Evolutionary conservation across 805 yeast species (phyloP).

Genomic region (Candida pseudofarinosa): DNA sequence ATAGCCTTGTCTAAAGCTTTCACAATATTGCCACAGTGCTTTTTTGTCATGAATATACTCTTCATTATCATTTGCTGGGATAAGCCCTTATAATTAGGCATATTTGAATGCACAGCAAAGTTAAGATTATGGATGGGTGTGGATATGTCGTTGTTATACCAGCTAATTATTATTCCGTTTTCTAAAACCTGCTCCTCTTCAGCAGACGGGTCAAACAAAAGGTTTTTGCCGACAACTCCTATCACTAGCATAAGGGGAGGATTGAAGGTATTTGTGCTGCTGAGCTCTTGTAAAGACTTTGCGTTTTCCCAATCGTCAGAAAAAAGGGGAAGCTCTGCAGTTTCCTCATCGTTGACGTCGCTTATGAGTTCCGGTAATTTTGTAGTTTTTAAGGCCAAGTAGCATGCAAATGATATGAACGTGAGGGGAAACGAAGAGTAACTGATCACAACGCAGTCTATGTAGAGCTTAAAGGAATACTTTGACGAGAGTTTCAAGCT

Average conservation of each 20-base stretch:
- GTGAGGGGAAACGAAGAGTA: slow-evolving; percentile 79
- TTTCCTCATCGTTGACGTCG: slow-evolving; percentile 62
- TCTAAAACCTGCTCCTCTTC: slow-evolving; percentile 88
- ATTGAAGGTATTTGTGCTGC: slow-evolving; percentile 33
- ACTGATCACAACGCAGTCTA: slow-evolving; percentile 78
- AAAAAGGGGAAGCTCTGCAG: slow-evolving; percentile 87
- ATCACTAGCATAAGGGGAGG: slow-evolving; percentile 78
- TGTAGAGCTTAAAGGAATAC: slow-evolving; percentile 70
- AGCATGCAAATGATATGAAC: slow-evolving; percentile 72
- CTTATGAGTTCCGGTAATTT: slow-evolving; percentile 69
- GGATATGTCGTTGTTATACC: slow-evolving; percentile 60
- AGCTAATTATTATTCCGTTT: slow-evolving; percentile 73
- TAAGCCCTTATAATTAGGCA: slow-evolving; percentile 52
- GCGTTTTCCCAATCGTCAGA: slow-evolving; percentile 81
- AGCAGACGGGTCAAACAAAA: slow-evolving; percentile 80
- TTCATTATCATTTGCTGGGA: slow-evolving; percentile 43
- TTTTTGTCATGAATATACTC: slow-evolving; percentile 54
- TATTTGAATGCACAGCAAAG: slow-evolving; percentile 47
- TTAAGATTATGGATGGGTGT: slow-evolving; percentile 74
- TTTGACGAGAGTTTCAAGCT: slow-evolving; percentile 62
- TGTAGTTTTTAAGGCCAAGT: slow-evolving; percentile 77
- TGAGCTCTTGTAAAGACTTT: slow-evolving; percentile 38
- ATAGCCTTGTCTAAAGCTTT: slow-evolving; percentile 51
- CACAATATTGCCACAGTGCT: slow-evolving; percentile 61
- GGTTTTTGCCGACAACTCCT: slow-evolving; percentile 67